phyloP scores from a whole-genome alignment of 805 yeast genomes.

The Candida verbasci region DNA sequence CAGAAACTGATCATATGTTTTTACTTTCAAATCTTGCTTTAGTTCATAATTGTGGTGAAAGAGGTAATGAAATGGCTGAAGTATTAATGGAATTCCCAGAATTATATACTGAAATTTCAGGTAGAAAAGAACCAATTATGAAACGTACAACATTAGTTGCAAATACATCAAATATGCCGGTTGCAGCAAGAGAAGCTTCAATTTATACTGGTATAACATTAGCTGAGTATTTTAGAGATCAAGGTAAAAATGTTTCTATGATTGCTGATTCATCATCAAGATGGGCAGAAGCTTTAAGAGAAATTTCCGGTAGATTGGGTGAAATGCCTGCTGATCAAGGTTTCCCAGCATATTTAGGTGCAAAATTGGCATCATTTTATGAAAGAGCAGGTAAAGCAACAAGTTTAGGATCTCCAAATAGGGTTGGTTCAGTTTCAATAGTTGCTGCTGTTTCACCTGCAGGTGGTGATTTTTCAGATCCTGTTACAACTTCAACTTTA shows the following conservation, averaged over 20 bases:
- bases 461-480: conserved; percentile 99
- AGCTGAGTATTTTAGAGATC: conserved; percentile 99
- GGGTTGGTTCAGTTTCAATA: conserved; percentile 97
- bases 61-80: conserved; percentile 99
- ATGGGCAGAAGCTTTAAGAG: conserved; percentile 99
- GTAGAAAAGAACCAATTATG: conserved; percentile 97
- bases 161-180: conserved; percentile 99
- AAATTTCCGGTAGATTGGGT: conserved; percentile 99
- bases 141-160: conserved; percentile 99
- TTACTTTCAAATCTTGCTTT: conserved; percentile 96
- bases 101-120: conserved; percentile 82
- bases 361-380: conserved; percentile 96
- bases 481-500: conserved; percentile 95
- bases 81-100: conserved; percentile 99
- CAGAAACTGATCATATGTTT: conserved; percentile 94
- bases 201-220: conserved; percentile 98
- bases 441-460: conserved; percentile 99
- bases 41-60: conserved; percentile 93
- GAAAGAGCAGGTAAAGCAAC: conserved; percentile 98
- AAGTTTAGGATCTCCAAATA: conserved; percentile 93
- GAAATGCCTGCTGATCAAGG: conserved; percentile 99
- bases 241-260: conserved; percentile 98
- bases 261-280: conserved; percentile 99
- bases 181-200: conserved; percentile 99
- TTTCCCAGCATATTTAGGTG: conserved; percentile 99